Conservation (phyloP, 2,329 filamentous ascomycete genomes). For the Passalora sequoiae region DNA sequence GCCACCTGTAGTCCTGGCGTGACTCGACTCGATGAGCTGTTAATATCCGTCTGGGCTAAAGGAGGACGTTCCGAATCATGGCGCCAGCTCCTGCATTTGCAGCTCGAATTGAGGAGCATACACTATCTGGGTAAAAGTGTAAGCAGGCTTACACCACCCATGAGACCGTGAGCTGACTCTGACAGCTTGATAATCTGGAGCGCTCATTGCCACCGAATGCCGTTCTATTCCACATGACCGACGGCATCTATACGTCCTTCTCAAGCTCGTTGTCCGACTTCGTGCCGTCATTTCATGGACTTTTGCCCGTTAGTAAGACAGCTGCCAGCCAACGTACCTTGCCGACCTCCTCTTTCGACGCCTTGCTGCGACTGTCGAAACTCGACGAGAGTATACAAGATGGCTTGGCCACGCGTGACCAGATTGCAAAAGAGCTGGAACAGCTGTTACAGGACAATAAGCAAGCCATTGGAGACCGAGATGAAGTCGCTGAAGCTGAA, state of each 20-base stretch:
- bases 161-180: slow-evolving; percentile 10
- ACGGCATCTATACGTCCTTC: slow-evolving; percentile 69
- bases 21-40: slow-evolving; percentile 61
- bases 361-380: slow-evolving; percentile 80
- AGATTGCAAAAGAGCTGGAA: slow-evolving; percentile 74
- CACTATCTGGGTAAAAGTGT: slow-evolving; percentile 69
- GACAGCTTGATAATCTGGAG: slow-evolving; percentile 54
- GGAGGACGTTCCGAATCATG: slow-evolving; percentile 49
- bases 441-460: slow-evolving; percentile 38
- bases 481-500: slow-evolving; percentile 39
- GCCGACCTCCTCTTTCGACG: slow-evolving; percentile 77
- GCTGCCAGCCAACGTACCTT: slow-evolving; percentile 36
- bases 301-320: slow-evolving; percentile 31
- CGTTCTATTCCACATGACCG: slow-evolving; percentile 75
- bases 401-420: slow-evolving; percentile 69
- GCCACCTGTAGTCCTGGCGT: slow-evolving; percentile 57
- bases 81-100: slow-evolving; percentile 66
- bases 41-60: slow-evolving; percentile 69
- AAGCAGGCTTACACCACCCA: slow-evolving; percentile 21
- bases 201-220: slow-evolving; percentile 75
- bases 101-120: slow-evolving; percentile 64
- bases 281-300: slow-evolving; percentile 24
- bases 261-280: slow-evolving; percentile 26
- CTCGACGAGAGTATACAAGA: slow-evolving; percentile 89
- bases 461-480: slow-evolving; percentile 34